Conservation (phyloP, 768 basidiomycete genomes). For the Mycena venus region DNA sequence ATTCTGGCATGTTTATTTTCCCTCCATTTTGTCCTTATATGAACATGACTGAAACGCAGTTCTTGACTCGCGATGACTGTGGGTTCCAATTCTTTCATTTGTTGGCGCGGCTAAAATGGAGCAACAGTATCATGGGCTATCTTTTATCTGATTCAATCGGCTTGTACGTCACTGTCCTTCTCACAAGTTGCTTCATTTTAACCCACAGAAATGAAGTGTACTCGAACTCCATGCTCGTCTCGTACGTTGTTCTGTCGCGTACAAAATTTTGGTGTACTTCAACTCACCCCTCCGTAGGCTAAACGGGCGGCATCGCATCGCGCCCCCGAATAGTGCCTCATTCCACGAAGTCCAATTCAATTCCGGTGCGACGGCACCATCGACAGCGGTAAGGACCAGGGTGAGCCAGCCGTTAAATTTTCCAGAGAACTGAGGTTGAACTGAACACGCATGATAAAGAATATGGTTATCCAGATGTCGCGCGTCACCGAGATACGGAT, state of each 20-base stretch:
- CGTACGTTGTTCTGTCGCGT: neutral
- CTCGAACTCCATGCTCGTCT: slow-evolving; percentile 3
- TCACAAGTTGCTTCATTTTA: neutral
- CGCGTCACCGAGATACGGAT: no score
- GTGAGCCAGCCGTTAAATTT: no score
- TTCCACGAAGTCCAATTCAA: no score
- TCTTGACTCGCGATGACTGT: neutral
- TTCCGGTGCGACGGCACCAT: no score
- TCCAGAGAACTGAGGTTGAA: no score
- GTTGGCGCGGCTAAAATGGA: neutral
- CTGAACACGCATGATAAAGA: no score
- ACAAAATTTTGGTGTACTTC: neutral
- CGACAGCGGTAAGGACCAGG: no score
- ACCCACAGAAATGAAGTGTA: neutral
- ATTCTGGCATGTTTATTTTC: neutral
- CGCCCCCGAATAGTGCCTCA: neutral
- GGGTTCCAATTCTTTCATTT: neutral
- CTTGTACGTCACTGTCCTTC: neutral
- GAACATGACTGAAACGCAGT: neutral
- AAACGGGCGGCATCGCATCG: no score
- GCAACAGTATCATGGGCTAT: neutral
- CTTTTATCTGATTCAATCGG: neutral
- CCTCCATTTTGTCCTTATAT: neutral
- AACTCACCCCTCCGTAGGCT: no score
- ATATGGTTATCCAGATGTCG: no score